Percentiles rank a stretch among this genome's conserved stretches.
phyloP scores from a whole-genome alignment of 768 basidiomycete genomes.

The Auricularia cornea region DNA sequence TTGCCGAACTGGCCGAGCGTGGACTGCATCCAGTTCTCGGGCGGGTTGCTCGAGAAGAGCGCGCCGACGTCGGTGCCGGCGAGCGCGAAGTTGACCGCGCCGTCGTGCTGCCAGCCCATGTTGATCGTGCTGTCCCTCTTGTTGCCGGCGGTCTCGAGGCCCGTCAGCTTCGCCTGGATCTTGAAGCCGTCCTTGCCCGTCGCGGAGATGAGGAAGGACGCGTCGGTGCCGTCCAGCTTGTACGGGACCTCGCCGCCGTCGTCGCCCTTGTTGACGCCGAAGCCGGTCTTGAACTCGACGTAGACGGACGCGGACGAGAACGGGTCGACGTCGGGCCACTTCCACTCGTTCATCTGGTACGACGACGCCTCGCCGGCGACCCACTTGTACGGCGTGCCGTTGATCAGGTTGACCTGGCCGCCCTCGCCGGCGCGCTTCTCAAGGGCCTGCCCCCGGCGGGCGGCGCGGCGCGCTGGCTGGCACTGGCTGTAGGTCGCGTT shows the following conservation, averaged over 20 bases:
- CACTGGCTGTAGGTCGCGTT: neutral
- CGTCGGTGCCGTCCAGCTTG: neutral
- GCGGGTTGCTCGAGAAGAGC: neutral
- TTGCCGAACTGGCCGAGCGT: neutral
- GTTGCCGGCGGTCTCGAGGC: neutral
- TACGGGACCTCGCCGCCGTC: neutral
- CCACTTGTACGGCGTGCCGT: neutral
- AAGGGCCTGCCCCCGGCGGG: neutral
- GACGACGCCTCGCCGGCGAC: neutral
- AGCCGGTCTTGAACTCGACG: conserved; percentile 2
- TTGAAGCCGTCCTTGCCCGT: neutral
- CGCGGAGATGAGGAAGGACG: neutral
- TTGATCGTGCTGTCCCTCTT: neutral
- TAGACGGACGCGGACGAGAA: neutral
- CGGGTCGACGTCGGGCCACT: neutral
- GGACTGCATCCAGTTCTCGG: neutral
- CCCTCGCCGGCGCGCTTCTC: neutral
- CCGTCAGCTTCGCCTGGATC: neutral
- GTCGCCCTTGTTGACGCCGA: neutral
- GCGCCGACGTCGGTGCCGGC: neutral
- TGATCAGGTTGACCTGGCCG: neutral
- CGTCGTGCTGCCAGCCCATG: neutral
- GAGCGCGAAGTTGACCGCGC: neutral
- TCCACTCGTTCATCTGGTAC: neutral
- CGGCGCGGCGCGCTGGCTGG: neutral